Conservation (phyloP, 257 asterid genomes). For the Primulina tabacum region DNA sequence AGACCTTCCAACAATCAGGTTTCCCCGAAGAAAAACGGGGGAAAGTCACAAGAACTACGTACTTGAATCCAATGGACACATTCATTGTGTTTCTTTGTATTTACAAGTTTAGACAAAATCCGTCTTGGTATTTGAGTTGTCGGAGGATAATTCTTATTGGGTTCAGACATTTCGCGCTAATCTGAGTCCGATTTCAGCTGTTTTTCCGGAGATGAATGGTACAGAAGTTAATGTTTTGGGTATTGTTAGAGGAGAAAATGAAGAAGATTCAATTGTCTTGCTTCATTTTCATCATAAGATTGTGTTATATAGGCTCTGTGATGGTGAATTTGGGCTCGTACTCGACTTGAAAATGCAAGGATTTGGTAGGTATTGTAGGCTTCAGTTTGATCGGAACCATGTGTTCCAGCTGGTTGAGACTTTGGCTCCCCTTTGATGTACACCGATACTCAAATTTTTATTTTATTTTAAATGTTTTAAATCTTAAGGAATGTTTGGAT, state of each 20-base stretch:
- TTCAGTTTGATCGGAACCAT: conserved; percentile 14
- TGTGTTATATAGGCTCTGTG: conserved; percentile 19
- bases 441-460: too few species aligned
- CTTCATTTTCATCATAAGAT: conserved; percentile 24
- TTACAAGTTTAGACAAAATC: not conserved
- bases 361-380: not conserved
- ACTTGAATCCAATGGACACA: conserved; percentile 18
- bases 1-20: not conserved
- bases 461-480: too few species aligned
- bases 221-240: conserved; percentile 4
- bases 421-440: conserved; percentile 25
- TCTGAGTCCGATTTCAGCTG: not conserved
- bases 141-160: conserved; percentile 19
- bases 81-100: conserved; percentile 19
- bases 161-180: not conserved
- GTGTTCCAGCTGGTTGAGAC: conserved; percentile 21
- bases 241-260: conserved; percentile 26
- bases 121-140: conserved; percentile 20
- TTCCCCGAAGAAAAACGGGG: not conserved
- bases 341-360: not conserved
- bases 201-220: not conserved
- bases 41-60: conserved; percentile 1
- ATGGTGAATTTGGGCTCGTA: conserved; percentile 6
- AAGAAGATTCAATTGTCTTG: conserved; percentile 15
- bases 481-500: too few species aligned